Evolutionary conservation across 2,329 filamentous ascomycete species (phyloP).

Genomic region (Phaeosphaeriaceae sp.): DNA sequence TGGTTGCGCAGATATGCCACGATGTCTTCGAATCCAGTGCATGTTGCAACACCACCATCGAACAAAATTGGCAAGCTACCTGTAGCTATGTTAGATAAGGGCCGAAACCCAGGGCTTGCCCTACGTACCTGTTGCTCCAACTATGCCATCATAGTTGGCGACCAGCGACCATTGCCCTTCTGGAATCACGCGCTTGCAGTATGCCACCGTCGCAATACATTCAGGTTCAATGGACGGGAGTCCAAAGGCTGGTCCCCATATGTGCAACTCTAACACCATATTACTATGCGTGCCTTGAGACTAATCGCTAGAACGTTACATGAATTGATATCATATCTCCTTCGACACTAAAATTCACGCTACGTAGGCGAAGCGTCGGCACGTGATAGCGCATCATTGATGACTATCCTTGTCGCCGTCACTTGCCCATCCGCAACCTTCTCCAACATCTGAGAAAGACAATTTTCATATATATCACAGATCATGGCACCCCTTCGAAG

Average conservation of each 20-base stretch:
- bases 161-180: conserved; percentile 53
- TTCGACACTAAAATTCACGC: background rate
- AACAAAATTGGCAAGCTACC: conserved; percentile 64
- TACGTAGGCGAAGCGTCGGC: conserved; percentile 15
- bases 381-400: conserved; percentile 31
- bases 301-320: background rate
- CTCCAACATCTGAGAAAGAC: background rate
- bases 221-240: conserved; percentile 90
- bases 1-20: conserved; percentile 59
- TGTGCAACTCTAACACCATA: conserved; percentile 76
- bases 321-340: background rate
- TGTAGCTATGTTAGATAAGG: conserved; percentile 32
- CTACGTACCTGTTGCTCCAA: conserved; percentile 65
- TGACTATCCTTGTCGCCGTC: background rate
- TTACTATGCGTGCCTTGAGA: conserved; percentile 1
- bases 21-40: conserved; percentile 67
- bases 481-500: conserved; percentile 85
- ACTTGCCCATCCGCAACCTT: background rate
- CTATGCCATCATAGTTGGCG: conserved; percentile 64
- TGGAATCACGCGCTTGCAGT: conserved; percentile 69
- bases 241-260: conserved; percentile 89
- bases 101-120: background rate
- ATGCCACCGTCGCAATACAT: conserved; percentile 83
- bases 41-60: conserved; percentile 60
- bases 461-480: background rate